Base-by-base conservation (phyloP, 179 eudicot genomes). In the Beta lomatogona region DNA sequence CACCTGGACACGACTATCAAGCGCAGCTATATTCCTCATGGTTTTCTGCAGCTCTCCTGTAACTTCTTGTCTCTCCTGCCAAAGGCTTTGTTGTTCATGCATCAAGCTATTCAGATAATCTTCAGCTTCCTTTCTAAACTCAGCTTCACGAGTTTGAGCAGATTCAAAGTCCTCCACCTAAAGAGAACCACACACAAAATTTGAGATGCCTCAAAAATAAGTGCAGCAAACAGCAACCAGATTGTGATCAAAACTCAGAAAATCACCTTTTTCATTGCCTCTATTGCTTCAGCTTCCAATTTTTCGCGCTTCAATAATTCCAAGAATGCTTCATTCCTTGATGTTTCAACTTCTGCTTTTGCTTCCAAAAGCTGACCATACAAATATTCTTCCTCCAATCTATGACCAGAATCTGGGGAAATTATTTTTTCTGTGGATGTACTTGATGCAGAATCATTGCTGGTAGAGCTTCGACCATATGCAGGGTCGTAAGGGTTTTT, bases 1-100 rank as follows among this genome's bases (percentile, higher is more conserved):
- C 86, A 90, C 97, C 74, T 85, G 91, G 45, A 86, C 87, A 64
- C 92, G 93, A 72, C 88, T 87, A 50, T 91, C 93, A 68, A 94
- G 86, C 63, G 91, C 82, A 54, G 95, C 92, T 74, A 93, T 89
- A 83, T 85, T 91, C 80, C 89, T 85, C 94, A 89, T 90, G 78
- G 92, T 82, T 87, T 83, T 91, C 22, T 93, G 90, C 73, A 93
- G 87, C 72, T 93, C 87, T 73, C 86, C 81, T 50, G 81, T 83
- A 69, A 86, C 77, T 78, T 75, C 85, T 64, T 88, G 85, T 67
- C 84, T 88, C 81, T 91, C 88, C 69, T 89, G 88, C 71, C 86
- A 64, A 68, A 90, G 87, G 75, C 80, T 88, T 82, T 93, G 90
- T 77, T 88, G 90, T 76, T 91, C 94, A 79, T 88, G 89, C 50